Conservation (phyloP, 1,139 yeast species). For the Taphrina betulina region DNA sequence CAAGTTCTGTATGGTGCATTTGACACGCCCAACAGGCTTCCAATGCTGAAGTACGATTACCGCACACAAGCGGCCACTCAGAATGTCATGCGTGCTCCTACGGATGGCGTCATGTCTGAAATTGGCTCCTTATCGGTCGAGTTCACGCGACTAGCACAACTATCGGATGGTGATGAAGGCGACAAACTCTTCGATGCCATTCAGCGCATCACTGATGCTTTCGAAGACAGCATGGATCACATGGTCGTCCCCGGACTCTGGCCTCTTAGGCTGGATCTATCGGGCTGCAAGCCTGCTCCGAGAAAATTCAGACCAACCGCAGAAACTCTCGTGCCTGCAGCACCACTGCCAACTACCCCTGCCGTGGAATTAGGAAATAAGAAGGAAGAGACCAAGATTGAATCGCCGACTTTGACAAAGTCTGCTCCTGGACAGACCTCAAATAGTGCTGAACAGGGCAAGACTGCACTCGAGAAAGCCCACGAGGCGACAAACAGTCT, state of each 20-base stretch:
- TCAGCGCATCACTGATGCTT: conserved; percentile 49
- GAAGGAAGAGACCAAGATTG: too few species aligned
- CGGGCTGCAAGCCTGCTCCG: conserved; percentile 49
- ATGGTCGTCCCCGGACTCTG: conserved; percentile 48
- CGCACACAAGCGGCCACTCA: conserved; percentile 44
- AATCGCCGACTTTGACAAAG: too few species aligned
- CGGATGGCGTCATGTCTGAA: conserved; percentile 82
- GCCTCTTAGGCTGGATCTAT: conserved; percentile 51
- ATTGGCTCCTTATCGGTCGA: conserved; percentile 85
- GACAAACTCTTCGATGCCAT: conserved; percentile 67
- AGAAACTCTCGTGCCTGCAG: neutral
- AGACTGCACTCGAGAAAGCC: neutral
- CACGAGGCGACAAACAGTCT: conserved; percentile 8
- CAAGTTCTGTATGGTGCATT: conserved; percentile 46
- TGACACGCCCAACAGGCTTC: conserved; percentile 40
- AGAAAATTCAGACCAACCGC: neutral
- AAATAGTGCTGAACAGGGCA: neutral
- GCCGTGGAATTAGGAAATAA: too few species aligned
- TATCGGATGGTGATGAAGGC: conserved; percentile 70
- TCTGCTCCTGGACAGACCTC: too few species aligned
- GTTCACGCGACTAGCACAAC: conserved; percentile 73
- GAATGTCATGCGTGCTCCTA: conserved; percentile 61
- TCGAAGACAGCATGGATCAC: conserved; percentile 45
- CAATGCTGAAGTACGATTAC: conserved; percentile 54
- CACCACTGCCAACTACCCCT: neutral